Base-by-base conservation (phyloP, 257 asterid species). In the Salvia miltiorrhiza region DNA sequence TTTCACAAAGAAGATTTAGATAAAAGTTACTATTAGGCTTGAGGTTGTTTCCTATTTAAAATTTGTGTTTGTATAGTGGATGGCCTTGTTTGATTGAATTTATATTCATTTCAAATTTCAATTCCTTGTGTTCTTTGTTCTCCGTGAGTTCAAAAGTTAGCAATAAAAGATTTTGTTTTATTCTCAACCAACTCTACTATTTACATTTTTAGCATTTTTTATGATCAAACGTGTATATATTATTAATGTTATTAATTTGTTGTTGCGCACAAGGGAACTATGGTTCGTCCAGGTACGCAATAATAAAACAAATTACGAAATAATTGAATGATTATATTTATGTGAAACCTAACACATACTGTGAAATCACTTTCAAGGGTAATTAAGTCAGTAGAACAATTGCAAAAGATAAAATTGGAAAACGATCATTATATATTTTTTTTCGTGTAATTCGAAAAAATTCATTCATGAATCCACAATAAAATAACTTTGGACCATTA, bases 61-160 rank as follows among this genome's bases (percentile, higher is more conserved):
- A 33, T 58, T 52, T 45, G 40, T 50, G 59, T 2, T n/a, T 70
- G 77, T 69, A 50, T 23, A 44, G 69, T 63, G 73, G 40, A 70
- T 72, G 35, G 55, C 72, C 70, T 73, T 78, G 82, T 78, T 72
- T 69, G 68, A 69, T 76, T 82, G 70, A 62, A 52, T 76, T 73
- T 24, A 52, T 9, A 60, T 78, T 76, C 66, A 70, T 76, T 76
- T 37, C 44, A 11, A 37, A 64, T 65, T 74, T 80, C 72, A 19
- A 60, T 67, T 61, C 60, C 64, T 54, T 40, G 47, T 40, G 10
- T 68, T 41, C 40, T 59, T 56, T 54, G 62, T 44, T 62, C 32
- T 39, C 12, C 26, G 45, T 73, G 61, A 61, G 54, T 66, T 53
- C 54, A 67, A 44, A 45, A 9, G 23, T 65, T 20, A 68, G 69